Evolutionary conservation across 75 land plant genomes (phyloP).

Genomic region (Picea sitchensis): DNA sequence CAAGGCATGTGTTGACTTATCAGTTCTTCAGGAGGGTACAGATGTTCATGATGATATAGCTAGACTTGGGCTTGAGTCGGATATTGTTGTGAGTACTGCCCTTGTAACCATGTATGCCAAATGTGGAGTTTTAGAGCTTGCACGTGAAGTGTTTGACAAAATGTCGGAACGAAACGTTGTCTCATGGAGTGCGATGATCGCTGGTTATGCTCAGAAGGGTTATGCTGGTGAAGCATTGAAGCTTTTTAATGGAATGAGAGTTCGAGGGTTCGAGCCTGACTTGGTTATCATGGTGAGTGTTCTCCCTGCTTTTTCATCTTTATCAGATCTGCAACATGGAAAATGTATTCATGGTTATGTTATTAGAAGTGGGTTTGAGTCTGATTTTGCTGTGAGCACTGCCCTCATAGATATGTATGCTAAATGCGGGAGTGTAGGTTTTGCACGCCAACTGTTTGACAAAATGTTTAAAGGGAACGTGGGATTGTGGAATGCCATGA

Average conservation of each 20-base stretch:
- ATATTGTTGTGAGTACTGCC: slow-evolving; percentile 43
- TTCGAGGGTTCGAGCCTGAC: slow-evolving; percentile 31
- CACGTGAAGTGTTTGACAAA: slow-evolving; percentile 23
- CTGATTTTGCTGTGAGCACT: slow-evolving; percentile 22
- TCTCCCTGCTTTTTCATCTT: slow-evolving; percentile 37
- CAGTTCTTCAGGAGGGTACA: slow-evolving; percentile 19
- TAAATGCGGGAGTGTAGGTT: slow-evolving; percentile 39
- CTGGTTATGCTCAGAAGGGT: slow-evolving; percentile 38
- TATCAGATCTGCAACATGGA: slow-evolving; percentile 29
- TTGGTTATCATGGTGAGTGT: slow-evolving; percentile 31
- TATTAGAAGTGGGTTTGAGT: slow-evolving; percentile 28
- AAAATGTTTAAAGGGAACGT: not conserved
- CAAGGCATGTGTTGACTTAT: slow-evolving; percentile 29
- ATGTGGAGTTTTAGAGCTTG: slow-evolving; percentile 27
- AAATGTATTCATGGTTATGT: slow-evolving; percentile 32
- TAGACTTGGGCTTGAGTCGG: slow-evolving; percentile 11
- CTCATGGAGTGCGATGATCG: slow-evolving; percentile 65
- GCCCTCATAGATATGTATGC: slow-evolving; percentile 45
- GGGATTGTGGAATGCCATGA: slow-evolving; percentile 22
- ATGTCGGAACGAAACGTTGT: slow-evolving; percentile 17
- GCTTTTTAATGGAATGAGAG: slow-evolving; percentile 48
- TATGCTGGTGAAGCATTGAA: slow-evolving; percentile 32
- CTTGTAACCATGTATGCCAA: slow-evolving; percentile 52
- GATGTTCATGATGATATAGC: slow-evolving; percentile 26
- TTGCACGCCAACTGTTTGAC: slow-evolving; percentile 25